phyloP scores from a whole-genome alignment of 1,284 basidiomycete genomes.

The Ganoderma lucidum region DNA sequence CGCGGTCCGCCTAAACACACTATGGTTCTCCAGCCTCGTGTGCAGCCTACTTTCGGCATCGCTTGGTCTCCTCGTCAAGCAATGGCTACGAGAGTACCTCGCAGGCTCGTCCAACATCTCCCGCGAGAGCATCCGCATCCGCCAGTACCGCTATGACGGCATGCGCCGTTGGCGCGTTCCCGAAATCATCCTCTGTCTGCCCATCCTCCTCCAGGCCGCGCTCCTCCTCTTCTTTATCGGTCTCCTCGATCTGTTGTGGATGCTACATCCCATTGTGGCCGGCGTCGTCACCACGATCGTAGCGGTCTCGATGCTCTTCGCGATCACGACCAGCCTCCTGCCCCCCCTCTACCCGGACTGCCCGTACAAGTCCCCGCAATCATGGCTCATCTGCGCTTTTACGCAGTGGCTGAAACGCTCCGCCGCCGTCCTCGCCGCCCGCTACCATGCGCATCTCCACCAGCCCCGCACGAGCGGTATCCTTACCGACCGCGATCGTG shows the following conservation, averaged over 20 bases:
- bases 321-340: conserved; percentile 17
- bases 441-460: conserved; percentile 20
- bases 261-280: conserved; percentile 25
- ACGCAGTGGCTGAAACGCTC: conserved; percentile 21
- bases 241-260: conserved; percentile 29
- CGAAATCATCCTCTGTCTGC: conserved; percentile 28
- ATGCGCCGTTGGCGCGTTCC: conserved; percentile 27
- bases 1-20: conserved; percentile 24
- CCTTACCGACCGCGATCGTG: not conserved
- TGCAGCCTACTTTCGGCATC: conserved; percentile 27
- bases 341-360: conserved; percentile 25
- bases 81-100: conserved; percentile 32
- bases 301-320: conserved; percentile 16
- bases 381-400: conserved; percentile 24
- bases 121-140: conserved; percentile 30
- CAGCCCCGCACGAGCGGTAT: conserved; percentile 3
- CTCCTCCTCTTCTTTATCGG: conserved; percentile 31
- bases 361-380: conserved; percentile 31
- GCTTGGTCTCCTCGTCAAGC: conserved; percentile 31
- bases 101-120: conserved; percentile 27
- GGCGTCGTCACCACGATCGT: conserved; percentile 23
- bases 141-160: conserved; percentile 29
- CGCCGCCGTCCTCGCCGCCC: conserved; percentile 16
- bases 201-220: conserved; percentile 29
- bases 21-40: conserved; percentile 32